Evolutionary conservation across 2,329 filamentous ascomycete species (phyloP).

Genomic region (Trichoderma citrinoviride): DNA sequence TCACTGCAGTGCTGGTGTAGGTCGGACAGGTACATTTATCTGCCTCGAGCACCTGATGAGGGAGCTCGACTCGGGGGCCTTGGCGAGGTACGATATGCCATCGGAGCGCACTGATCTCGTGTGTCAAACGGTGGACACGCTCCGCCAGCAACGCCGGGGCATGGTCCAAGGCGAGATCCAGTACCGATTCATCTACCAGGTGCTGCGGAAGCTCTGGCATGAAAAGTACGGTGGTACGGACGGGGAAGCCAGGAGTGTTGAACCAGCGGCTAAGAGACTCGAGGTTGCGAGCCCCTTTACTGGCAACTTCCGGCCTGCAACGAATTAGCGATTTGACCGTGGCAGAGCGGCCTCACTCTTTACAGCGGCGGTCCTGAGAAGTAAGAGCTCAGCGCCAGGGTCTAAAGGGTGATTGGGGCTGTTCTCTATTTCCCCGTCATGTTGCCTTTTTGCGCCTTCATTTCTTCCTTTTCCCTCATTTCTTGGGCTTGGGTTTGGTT

Average conservation of each 20-base stretch:
- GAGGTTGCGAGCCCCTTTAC: constrained; percentile 48
- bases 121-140: constrained; percentile 71
- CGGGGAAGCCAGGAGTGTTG: constrained; percentile 35
- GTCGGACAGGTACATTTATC: constrained; percentile 92
- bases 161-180: constrained; percentile 94
- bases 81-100: constrained; percentile 48
- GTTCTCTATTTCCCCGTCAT: neutral
- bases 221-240: constrained; percentile 55
- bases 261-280: constrained; percentile 53
- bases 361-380: constrained; percentile 13
- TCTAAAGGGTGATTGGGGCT: constrained; percentile 15
- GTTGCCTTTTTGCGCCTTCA: neutral
- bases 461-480: neutral
- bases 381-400: constrained; percentile 11
- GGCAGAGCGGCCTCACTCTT: constrained; percentile 10
- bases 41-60: constrained; percentile 87
- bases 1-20: constrained; percentile 89
- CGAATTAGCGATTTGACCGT: constrained; percentile 21
- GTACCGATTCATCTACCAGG: constrained; percentile 84
- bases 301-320: neutral
- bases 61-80: constrained; percentile 72
- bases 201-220: constrained; percentile 71
- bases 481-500: neutral
- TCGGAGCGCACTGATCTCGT: constrained; percentile 60
- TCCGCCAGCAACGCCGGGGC: constrained; percentile 83